Evolutionary conservation across 805 yeast genomes (phyloP).

Genomic region (Torulaspora indica): DNA sequence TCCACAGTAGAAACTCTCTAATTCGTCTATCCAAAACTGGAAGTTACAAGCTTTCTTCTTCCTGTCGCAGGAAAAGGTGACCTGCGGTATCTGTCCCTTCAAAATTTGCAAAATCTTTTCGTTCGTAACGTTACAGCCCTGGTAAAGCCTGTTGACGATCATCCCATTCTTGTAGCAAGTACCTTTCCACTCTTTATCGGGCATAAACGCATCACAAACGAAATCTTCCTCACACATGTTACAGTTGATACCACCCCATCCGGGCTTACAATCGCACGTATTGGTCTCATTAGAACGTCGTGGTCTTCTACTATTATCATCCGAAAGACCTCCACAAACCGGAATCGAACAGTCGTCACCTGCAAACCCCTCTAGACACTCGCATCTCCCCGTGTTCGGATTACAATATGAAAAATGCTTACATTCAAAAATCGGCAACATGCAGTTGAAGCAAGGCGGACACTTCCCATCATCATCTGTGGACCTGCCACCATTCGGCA

Average conservation of each 20-base stretch:
- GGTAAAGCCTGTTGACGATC: slow-evolving; percentile 73
- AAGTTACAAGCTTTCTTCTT: slow-evolving; percentile 67
- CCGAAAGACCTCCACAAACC: slow-evolving; percentile 72
- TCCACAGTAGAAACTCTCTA: slow-evolving; percentile 88
- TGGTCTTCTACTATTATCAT: slow-evolving; percentile 59
- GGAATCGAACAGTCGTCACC: slow-evolving; percentile 91
- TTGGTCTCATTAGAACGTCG: slow-evolving; percentile 46
- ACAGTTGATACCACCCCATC: slow-evolving; percentile 96
- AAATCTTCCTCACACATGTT: slow-evolving; percentile 70
- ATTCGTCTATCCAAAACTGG: slow-evolving; percentile 92
- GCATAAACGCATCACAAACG: slow-evolving; percentile 83
- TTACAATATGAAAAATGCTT: slow-evolving; percentile 88
- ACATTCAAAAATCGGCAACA: slow-evolving; percentile 84
- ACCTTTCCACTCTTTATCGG: slow-evolving; percentile 69
- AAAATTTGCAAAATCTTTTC: slow-evolving; percentile 76
- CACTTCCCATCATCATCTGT: slow-evolving; percentile 43
- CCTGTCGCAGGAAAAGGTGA: slow-evolving; percentile 81
- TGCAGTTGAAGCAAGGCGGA: slow-evolving; percentile 94
- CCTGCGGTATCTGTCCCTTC: slow-evolving; percentile 81
- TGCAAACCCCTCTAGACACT: slow-evolving; percentile 88
- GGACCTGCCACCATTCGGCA: slow-evolving; percentile 3
- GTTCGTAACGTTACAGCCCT: slow-evolving; percentile 93
- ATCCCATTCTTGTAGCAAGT: slow-evolving; percentile 87
- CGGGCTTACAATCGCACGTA: slow-evolving; percentile 68
- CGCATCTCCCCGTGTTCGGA: slow-evolving; percentile 83